phyloP scores from a whole-genome alignment of 2,329 filamentous ascomycete species.

The Hypoxylon sp. region DNA sequence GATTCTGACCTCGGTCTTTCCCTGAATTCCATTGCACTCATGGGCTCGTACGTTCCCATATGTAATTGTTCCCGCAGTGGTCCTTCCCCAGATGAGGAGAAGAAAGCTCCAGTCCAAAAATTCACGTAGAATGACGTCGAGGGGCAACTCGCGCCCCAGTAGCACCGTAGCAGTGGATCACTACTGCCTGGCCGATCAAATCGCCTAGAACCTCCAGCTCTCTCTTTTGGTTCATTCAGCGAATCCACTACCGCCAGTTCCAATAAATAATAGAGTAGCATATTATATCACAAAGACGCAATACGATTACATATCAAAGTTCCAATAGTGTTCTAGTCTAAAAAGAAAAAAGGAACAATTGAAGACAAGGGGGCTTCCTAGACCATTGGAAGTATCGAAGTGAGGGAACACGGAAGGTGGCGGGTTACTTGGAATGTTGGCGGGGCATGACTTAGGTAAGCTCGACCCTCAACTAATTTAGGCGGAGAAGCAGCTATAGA shows the following conservation, averaged over 20 bases:
- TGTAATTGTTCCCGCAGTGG: conserved; percentile 32
- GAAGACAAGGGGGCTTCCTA: not conserved
- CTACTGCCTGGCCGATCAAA: conserved; percentile 32
- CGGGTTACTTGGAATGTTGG: conserved; percentile 8
- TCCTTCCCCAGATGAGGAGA: conserved; percentile 38
- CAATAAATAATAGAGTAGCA: conserved; percentile 1
- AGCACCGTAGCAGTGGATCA: conserved; percentile 39
- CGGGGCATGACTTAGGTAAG: conserved; percentile 31
- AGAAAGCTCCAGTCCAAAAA: conserved; percentile 28
- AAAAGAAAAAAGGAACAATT: not conserved
- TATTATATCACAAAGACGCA: conserved; percentile 8
- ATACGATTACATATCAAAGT: not conserved
- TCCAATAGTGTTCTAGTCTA: not conserved
- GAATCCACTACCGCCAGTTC: not conserved
- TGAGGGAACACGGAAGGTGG: not conserved
- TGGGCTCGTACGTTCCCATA: conserved; percentile 18
- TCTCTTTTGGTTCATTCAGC: conserved; percentile 5
- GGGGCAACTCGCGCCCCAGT: conserved; percentile 43
- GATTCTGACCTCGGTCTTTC: conserved; percentile 3
- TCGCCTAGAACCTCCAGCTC: conserved; percentile 35
- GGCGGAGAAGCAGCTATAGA: conserved; percentile 9
- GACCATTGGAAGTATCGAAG: not conserved
- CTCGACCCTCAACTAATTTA: conserved; percentile 4
- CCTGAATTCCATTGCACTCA: not conserved
- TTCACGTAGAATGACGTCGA: conserved; percentile 53